Conservation (phyloP, 169 alveolate species). For the Babesia caballi region DNA sequence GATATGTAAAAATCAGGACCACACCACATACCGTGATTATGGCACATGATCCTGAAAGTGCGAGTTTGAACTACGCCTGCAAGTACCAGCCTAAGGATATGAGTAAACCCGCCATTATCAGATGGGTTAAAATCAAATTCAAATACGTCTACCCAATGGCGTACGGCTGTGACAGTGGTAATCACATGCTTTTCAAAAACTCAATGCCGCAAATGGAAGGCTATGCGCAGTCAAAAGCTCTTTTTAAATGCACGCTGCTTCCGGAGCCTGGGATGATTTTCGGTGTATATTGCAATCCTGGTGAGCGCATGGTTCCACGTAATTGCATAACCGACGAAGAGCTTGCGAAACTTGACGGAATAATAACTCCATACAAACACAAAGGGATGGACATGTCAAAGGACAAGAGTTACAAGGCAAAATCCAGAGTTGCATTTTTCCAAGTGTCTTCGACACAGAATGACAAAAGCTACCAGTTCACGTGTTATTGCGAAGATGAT, state of each 20-base stretch:
- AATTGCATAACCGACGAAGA: conserved; percentile 5
- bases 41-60: conserved; percentile 28
- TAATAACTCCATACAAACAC: background rate
- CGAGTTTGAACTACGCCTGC: conserved; percentile 50
- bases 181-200: conserved; percentile 23
- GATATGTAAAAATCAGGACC: background rate
- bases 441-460: background rate
- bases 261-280: conserved; percentile 60
- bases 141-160: conserved; percentile 47
- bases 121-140: conserved; percentile 46
- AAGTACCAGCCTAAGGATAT: conserved; percentile 7
- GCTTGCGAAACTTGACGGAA: background rate
- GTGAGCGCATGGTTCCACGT: conserved; percentile 30
- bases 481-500: conserved; percentile 34
- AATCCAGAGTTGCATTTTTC: conserved; percentile 1
- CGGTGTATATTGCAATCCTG: conserved; percentile 51
- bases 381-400: background rate
- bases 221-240: background rate
- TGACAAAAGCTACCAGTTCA: background rate
- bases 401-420: background rate
- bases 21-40: conserved; percentile 24
- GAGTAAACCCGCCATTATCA: background rate
- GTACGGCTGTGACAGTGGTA: conserved; percentile 55
- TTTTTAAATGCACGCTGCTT: background rate
- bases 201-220: background rate